Conservation (phyloP, 495 filamentous ascomycete species). For the Arthonia radiata region DNA sequence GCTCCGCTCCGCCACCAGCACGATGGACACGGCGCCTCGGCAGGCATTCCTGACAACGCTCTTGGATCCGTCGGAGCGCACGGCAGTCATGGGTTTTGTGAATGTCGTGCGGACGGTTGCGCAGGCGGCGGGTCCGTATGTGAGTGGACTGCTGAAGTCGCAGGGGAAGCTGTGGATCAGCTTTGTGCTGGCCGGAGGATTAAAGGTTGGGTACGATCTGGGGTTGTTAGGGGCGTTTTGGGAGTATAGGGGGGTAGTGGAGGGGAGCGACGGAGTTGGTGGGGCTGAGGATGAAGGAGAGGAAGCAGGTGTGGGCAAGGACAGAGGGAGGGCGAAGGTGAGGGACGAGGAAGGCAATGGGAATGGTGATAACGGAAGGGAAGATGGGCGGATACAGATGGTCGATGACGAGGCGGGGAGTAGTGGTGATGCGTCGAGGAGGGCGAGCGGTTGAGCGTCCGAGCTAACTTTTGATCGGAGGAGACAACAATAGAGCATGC, state of each 20-base stretch:
- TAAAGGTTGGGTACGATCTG: slow-evolving; percentile 24
- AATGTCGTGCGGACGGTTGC: slow-evolving; percentile 12
- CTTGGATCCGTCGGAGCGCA: slow-evolving; percentile 50
- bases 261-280: too few species aligned
- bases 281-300: too few species aligned
- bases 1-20: slow-evolving; percentile 42
- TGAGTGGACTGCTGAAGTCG: slow-evolving; percentile 44
- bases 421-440: too few species aligned
- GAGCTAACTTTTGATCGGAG: too few species aligned
- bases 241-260: background rate
- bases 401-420: too few species aligned
- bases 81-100: slow-evolving; percentile 26
- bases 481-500: too few species aligned
- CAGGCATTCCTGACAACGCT: slow-evolving; percentile 30
- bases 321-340: too few species aligned
- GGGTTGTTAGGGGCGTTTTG: slow-evolving; percentile 1
- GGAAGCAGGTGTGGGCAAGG: too few species aligned
- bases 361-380: too few species aligned
- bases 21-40: slow-evolving; percentile 64
- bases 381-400: too few species aligned
- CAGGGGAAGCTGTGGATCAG: slow-evolving; percentile 39
- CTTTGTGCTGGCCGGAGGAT: slow-evolving; percentile 42
- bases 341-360: too few species aligned
- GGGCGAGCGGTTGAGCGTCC: too few species aligned
- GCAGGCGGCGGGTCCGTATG: slow-evolving; percentile 27